Conservation (phyloP, 768 basidiomycete genomes). For the Agrocybe praecox region DNA sequence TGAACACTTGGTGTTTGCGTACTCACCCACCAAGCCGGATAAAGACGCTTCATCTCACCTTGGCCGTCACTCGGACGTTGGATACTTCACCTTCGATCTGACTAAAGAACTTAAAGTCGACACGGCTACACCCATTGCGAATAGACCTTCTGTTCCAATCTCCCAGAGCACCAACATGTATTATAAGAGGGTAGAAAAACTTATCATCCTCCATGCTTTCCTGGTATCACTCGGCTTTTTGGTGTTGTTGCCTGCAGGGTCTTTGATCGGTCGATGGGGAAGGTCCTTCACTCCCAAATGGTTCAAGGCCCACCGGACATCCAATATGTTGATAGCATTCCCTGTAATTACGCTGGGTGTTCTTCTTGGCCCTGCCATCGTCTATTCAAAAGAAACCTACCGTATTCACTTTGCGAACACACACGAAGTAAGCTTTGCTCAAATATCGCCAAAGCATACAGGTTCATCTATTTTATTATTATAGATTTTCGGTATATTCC, state of each 20-base stretch:
- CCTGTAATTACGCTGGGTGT: constrained; percentile 53
- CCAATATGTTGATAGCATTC: constrained; percentile 49
- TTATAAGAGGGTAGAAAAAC: constrained; percentile 34
- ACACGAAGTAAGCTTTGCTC: constrained; percentile 43
- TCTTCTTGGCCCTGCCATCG: constrained; percentile 49
- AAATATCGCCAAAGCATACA: not conserved
- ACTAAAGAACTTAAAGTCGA: constrained; percentile 26
- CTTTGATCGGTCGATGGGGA: constrained; percentile 55
- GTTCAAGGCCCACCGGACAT: constrained; percentile 57
- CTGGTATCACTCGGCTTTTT: constrained; percentile 57
- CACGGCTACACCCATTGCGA: constrained; percentile 4
- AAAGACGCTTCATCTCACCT: constrained; percentile 18
- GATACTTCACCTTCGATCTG: constrained; percentile 36
- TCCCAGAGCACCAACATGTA: constrained; percentile 12
- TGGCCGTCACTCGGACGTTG: constrained; percentile 32
- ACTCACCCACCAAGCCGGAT: constrained; percentile 32
- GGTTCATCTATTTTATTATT: not conserved
- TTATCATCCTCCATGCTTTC: constrained; percentile 56
- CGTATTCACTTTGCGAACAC: constrained; percentile 44
- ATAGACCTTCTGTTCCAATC: constrained; percentile 8
- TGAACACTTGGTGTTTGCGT: constrained; percentile 44
- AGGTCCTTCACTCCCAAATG: constrained; percentile 53
- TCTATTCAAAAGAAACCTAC: constrained; percentile 38
- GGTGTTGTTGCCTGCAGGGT: constrained; percentile 54
- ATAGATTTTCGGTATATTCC: constrained; percentile 53